Evolutionary conservation across 2,329 filamentous ascomycete genomes (phyloP), one percentile per base, ranked within the genome.

Genomic region (Clonostachys rhizophaga): DNA sequence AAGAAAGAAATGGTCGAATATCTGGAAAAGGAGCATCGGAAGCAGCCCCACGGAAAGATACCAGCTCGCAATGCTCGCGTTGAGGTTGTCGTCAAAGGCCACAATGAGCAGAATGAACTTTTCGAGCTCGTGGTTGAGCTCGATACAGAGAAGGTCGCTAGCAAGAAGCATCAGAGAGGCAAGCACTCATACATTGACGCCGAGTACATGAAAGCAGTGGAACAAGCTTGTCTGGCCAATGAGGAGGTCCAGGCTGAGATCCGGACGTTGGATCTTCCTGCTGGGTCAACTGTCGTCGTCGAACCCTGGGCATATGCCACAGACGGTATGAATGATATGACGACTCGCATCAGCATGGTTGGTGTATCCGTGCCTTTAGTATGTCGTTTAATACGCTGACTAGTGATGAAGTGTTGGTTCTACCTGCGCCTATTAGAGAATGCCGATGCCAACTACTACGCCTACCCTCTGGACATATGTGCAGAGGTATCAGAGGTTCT

Each of bases 261-360:
- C 17, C 44, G 56, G 3, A 55, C 55, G 2, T 57, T 79, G 4
- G 53, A 71, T 1, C 56, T 81, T 0, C 76, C 77, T 0, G 51
- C 61, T 5, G 69, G 63, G 2, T 66, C 72, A 0, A 64, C 60
- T 0, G 71, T 76, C 2, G 64, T 72, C 5, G 67, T 78, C 35
- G 78, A 81, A 52, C 68, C 77, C 0, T 81, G 78, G 77, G 68
- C 75, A 2, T 81, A 81, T 57, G 76, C 68, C 0, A 71, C 72
- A 0, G 75, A 80, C 55, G 76, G 75, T 0, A 69, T 74, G 63
- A 72, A 72, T 42, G 72, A 79, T 42, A 77, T 75, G 67, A 60
- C 57, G 1, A 53, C 69, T 43, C 62, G 73, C 10, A 65, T 69
- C 13, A 71, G 68, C 1, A 78, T 78, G 74, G 74, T 74, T 52